Evolutionary conservation across 257 asterid species (phyloP).

Genomic region (Penstemon newberryi): DNA sequence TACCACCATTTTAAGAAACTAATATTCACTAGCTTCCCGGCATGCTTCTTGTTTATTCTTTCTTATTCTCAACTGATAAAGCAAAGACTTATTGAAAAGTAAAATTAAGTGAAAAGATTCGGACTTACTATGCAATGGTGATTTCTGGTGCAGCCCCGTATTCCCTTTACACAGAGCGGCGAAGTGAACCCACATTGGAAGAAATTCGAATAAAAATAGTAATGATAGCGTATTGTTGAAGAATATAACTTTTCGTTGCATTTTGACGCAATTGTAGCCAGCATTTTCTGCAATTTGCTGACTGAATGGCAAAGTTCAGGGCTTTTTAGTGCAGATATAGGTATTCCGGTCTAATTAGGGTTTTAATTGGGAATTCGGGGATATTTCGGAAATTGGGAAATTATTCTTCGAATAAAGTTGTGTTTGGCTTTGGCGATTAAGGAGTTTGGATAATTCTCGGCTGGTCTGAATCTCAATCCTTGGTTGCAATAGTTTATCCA

Average conservation of each 20-base stretch:
- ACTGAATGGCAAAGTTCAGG: neutral
- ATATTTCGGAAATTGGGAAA: no score
- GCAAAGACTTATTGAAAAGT: neutral
- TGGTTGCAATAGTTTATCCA: no score
- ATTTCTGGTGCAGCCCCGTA: neutral
- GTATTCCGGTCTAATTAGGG: no score
- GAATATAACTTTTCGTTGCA: neutral
- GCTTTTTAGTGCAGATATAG: neutral
- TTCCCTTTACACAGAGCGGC: neutral
- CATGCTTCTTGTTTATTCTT: neutral
- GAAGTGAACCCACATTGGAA: neutral
- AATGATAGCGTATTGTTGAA: neutral
- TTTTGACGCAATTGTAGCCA: slow-evolving; percentile 3
- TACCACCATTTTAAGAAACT: neutral
- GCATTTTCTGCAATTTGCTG: slow-evolving; percentile 1
- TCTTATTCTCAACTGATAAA: neutral
- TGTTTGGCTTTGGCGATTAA: no score
- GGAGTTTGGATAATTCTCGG: no score
- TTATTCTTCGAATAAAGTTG: no score
- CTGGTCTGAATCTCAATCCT: no score
- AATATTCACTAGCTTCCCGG: neutral
- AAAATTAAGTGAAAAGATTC: neutral
- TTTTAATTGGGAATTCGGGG: no score
- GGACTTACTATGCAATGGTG: slow-evolving; percentile 15
- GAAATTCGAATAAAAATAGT: neutral